Evolutionary conservation across 2,329 filamentous ascomycete genomes (phyloP).

Genomic region (Talaromyces sp.): DNA sequence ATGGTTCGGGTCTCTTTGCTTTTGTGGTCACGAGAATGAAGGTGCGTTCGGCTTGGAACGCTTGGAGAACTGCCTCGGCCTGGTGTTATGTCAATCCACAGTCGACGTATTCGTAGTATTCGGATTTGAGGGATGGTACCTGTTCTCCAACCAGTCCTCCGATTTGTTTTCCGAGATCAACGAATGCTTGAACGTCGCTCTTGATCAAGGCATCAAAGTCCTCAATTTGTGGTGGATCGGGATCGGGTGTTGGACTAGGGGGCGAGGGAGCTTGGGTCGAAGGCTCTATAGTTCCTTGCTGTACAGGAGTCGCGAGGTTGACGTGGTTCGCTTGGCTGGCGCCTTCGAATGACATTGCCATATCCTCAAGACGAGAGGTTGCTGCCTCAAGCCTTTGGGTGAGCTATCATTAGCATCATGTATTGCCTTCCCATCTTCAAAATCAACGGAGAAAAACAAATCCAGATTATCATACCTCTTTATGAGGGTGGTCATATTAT

Average conservation of each 20-base stretch:
- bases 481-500: conserved; percentile 95
- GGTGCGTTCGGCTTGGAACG: conserved; percentile 80
- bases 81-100: conserved; percentile 27
- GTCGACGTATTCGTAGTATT: not conserved
- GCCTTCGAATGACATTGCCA: conserved; percentile 68
- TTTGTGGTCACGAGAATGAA: conserved; percentile 86
- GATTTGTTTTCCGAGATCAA: conserved; percentile 71
- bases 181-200: conserved; percentile 71
- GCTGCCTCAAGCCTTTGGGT: conserved; percentile 84
- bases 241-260: conserved; percentile 52
- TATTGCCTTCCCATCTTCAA: conserved; percentile 2
- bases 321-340: conserved; percentile 40
- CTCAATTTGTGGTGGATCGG: conserved; percentile 72
- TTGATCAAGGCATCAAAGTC: conserved; percentile 81
- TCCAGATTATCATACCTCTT: conserved; percentile 69
- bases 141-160: conserved; percentile 78
- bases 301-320: conserved; percentile 23
- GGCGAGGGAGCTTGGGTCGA: conserved; percentile 39
- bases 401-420: conserved; percentile 22
- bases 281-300: conserved; percentile 25
- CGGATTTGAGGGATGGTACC: conserved; percentile 46
- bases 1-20: conserved; percentile 83
- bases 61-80: conserved; percentile 56
- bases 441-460: not conserved
- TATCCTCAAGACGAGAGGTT: conserved; percentile 92